phyloP scores from a whole-genome alignment of 805 yeast species.

The Metschnikowia gruessii region DNA sequence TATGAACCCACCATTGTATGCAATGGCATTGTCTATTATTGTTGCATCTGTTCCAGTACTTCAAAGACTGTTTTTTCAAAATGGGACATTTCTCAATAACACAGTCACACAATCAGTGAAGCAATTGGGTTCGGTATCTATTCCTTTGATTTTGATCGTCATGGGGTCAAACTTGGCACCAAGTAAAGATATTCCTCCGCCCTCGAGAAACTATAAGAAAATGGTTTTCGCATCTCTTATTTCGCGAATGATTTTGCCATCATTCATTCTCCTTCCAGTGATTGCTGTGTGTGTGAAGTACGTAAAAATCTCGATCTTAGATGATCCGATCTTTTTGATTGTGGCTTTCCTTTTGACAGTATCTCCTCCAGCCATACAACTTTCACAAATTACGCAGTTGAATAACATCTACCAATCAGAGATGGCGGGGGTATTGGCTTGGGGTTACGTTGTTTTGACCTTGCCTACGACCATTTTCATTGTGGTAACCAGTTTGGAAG shows the following conservation, averaged over 20 bases:
- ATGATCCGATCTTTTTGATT: slow-evolving; percentile 76
- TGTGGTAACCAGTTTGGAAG: slow-evolving; percentile 65
- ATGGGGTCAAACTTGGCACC: slow-evolving; percentile 79
- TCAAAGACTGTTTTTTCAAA: slow-evolving; percentile 54
- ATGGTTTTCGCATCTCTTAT: slow-evolving; percentile 66
- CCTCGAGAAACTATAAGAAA: slow-evolving; percentile 58
- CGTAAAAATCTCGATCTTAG: slow-evolving; percentile 63
- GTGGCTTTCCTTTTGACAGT: slow-evolving; percentile 73
- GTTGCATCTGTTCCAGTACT: slow-evolving; percentile 65
- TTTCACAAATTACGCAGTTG: slow-evolving; percentile 76
- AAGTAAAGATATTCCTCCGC: slow-evolving; percentile 61
- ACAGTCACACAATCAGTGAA: slow-evolving; percentile 62
- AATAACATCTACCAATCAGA: slow-evolving; percentile 74
- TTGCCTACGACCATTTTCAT: slow-evolving; percentile 72
- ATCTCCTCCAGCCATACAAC: slow-evolving; percentile 81
- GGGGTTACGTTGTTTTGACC: slow-evolving; percentile 77
- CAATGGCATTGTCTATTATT: slow-evolving; percentile 65
- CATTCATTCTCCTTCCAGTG: slow-evolving; percentile 62
- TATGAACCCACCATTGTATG: slow-evolving; percentile 83
- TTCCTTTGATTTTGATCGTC: slow-evolving; percentile 72
- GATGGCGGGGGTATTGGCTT: slow-evolving; percentile 78
- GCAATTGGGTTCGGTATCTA: slow-evolving; percentile 71
- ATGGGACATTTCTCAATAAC: slow-evolving; percentile 58
- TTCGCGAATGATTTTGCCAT: slow-evolving; percentile 77
- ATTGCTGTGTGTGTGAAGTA: slow-evolving; percentile 63